Base-by-base conservation (phyloP, 1,284 basidiomycete genomes). In the Pseudozyma pruni region DNA sequence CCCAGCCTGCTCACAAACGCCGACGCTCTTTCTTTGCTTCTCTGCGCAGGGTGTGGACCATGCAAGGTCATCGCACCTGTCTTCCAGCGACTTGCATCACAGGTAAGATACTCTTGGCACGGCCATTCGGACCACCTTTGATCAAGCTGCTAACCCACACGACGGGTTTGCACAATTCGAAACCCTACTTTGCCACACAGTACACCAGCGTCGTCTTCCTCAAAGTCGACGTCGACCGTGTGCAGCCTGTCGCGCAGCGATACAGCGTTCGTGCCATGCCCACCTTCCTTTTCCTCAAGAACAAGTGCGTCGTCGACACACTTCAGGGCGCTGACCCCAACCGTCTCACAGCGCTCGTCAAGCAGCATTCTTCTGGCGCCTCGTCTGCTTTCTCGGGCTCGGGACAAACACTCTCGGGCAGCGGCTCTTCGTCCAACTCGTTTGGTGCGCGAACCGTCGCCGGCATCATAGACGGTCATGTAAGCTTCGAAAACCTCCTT, bases 201-300 rank as follows among this genome's bases (percentile, higher is more conserved):
- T 37, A 59, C 34, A 42, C 66, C 37, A 69, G 53, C 41, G 54
- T 45, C 23, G 75, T 80, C 23, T 74, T 58, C 48, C 72, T 75
- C 52, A 85, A 85, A 76, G 79, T 85, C 48, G 85, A 86, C 47
- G 84, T 85, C 38, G 85, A 86, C 73, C 71, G 75, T 42, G 78
- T 83, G 25, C 69, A 71, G 31, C 74, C 78, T 25, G 80, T 85
- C 20, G 83, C 85, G 23, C 75, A 77, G 40, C 72, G 83, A 42
- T 86, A 82, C 76, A 49, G 72, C 16, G 75, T 86, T 27, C 58
- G 76, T 8, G 85, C 85, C 13, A 85, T 86, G 85, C 85, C 85
- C 4, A 86, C 85, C 4, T 86, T 86, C 79, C 83, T 85, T 66
- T 84, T 85, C 56, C 49, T 85, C 69, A 85, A 85, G 74, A 83